Base-by-base conservation (phyloP, 495 filamentous ascomycete genomes). In the Penicillium dipodomyicola region DNA sequence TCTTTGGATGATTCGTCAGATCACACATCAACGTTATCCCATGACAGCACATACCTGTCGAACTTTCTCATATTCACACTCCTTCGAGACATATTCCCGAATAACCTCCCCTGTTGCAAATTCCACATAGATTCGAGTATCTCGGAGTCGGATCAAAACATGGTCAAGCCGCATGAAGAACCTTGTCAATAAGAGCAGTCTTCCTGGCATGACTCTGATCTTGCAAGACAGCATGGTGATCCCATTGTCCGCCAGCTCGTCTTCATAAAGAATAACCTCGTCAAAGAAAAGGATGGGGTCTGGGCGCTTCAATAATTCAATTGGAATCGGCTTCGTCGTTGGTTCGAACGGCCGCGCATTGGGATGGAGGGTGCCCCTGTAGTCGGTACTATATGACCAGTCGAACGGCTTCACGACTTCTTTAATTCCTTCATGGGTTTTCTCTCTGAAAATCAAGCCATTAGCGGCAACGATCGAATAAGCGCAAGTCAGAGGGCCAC, bases 271-370 rank as follows among this genome's bases (percentile, higher is more conserved):
- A 58, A 96, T 83, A 27, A 97, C 91, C 55, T 96, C 90, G 67
- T 97, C 91, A 67, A 91, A 93, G 73, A 97, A 95, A 0, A 94
- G 73, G 59, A 98, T 98, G 2, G 95, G 95, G 66, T 98, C 94
- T 0, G 87, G 88, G 15, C 86, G 83, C 67, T 85, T 88, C 17
- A 98, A 77, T 9, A 96, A 77, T 52, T 94, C 88, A 40, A 96
- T 79, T 8, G 94, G 92, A 48, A 98, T 96, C 43, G 78, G 75
- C 35, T 73, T 78, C 22, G 70, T 69, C n/a, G 80, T 82, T 20
- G 76, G 70, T 27, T 76, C 59, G 57, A 90, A 85, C 0, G 54
- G 47, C 5, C 63, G 72, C 20, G 65, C 70, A 17, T 60, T 59
- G 39, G 70, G 59, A 32, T 65, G 62, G 49, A 79, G 46, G 14